These are phyloP conservation scores for Nicotiana benthamiana DNA, from an alignment of 257 asterid genomes.

Conservation along the genomic window DNA sequence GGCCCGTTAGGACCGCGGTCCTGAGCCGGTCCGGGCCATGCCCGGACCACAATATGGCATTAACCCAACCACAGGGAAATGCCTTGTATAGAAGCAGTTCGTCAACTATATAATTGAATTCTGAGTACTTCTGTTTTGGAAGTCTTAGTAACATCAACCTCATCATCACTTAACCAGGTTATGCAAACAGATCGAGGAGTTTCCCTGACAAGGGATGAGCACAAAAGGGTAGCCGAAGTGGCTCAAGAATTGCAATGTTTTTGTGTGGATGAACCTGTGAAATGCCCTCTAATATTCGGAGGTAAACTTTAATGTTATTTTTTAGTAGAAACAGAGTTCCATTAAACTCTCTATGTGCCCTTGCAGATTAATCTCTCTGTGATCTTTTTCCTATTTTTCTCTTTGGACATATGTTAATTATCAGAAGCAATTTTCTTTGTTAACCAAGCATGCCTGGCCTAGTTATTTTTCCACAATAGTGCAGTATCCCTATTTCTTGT, in stretches of 20 bases:
- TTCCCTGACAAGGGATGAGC: conserved; percentile 44
- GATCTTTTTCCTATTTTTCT: background rate
- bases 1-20: too few relatives aligned
- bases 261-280: conserved; percentile 71
- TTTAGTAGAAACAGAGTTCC: background rate
- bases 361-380: background rate
- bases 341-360: background rate
- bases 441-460: background rate
- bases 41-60: too few relatives aligned
- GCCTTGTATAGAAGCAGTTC: background rate
- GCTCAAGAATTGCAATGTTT: conserved; percentile 49
- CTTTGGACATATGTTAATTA: background rate
- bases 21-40: too few relatives aligned
- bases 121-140: background rate
- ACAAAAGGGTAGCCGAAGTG: conserved; percentile 57
- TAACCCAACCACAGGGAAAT: background rate
- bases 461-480: background rate
- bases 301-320: conserved; percentile 29
- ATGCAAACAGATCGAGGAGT: conserved; percentile 71
- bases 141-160: background rate
- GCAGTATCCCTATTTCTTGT: background rate
- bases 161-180: conserved; percentile 33
- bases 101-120: background rate
- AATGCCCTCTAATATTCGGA: conserved; percentile 88
- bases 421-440: background rate